These are phyloP conservation scores for Botrytis hyacinthi DNA, from an alignment of 2,329 filamentous ascomycete species.

Conservation along the genomic window DNA sequence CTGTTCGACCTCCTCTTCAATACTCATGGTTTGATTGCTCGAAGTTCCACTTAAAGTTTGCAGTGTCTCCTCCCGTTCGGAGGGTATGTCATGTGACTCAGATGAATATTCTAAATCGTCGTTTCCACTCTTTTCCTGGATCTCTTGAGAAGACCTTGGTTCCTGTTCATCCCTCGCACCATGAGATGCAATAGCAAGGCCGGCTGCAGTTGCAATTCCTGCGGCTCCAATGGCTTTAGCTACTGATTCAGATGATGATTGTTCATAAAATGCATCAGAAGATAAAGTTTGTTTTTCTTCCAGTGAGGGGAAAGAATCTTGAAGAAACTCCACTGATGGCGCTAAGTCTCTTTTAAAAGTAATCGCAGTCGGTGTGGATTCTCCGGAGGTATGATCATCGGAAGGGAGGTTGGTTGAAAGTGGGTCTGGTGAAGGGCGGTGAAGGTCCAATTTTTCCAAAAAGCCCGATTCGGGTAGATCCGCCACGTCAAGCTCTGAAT, in stretches of 20 bases:
- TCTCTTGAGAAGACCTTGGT: conserved; percentile 41
- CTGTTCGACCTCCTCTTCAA: conserved; percentile 22
- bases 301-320: conserved; percentile 17
- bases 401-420: conserved; percentile 39
- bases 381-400: conserved; percentile 59
- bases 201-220: conserved; percentile 27
- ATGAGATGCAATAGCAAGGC: conserved; percentile 30
- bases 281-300: conserved; percentile 14
- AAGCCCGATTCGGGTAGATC: conserved; percentile 16
- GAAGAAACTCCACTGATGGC: conserved; percentile 15
- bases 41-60: conserved; percentile 24
- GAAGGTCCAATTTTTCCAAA: conserved; percentile 17
- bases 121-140: conserved; percentile 26
- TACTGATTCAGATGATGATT: conserved; percentile 23
- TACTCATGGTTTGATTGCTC: conserved; percentile 15
- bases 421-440: conserved; percentile 22
- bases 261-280: conserved; percentile 11
- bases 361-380: conserved; percentile 65
- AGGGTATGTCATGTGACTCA: conserved; percentile 20
- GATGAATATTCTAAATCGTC: conserved; percentile 19
- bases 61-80: conserved; percentile 25
- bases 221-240: conserved; percentile 26
- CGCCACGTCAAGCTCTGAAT: conserved; percentile 40
- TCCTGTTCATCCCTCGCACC: conserved; percentile 40
- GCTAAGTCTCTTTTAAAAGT: conserved; percentile 37